phyloP scores from a whole-genome alignment of 2,329 filamentous ascomycete species.

The Fusarium sp. region DNA sequence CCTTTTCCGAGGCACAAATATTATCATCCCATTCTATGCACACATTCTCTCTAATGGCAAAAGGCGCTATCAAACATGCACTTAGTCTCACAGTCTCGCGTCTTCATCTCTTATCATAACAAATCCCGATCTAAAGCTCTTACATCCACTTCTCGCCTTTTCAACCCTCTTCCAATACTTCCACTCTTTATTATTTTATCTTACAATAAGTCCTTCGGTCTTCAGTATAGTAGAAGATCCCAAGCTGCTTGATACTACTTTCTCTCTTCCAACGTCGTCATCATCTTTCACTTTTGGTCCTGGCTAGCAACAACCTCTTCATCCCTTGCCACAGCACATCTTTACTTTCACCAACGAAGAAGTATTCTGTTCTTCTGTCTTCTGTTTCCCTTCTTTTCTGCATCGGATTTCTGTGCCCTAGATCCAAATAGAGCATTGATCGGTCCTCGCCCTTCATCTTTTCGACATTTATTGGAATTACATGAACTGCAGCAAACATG shows the following conservation, averaged over 20 bases:
- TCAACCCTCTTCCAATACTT: neutral
- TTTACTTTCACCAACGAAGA: neutral
- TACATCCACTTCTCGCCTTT: neutral
- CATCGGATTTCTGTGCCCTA: neutral
- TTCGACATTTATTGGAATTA: neutral
- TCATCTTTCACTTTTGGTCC: neutral
- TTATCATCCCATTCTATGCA: neutral
- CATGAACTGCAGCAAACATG: slow-evolving; percentile 33
- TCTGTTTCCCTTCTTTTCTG: too few relatives aligned
- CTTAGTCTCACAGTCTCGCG: neutral
- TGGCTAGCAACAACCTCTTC: neutral
- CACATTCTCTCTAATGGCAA: slow-evolving; percentile 6
- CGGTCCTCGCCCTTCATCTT: neutral
- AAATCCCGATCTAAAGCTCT: neutral
- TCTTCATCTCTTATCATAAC: neutral
- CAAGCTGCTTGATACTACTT: neutral
- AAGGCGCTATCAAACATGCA: neutral
- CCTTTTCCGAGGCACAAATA: neutral
- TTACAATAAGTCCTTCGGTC: neutral
- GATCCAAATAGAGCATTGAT: neutral
- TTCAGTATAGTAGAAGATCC: neutral
- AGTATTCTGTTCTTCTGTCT: neutral
- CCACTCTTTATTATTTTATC: too few relatives aligned
- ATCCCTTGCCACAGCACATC: neutral
- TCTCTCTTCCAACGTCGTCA: neutral